Percentiles rank a stretch among this genome's conserved stretches.
Evolutionary conservation across 176 grass and related monocot species (phyloP).

Genomic region (Triticum monococcum): DNA sequence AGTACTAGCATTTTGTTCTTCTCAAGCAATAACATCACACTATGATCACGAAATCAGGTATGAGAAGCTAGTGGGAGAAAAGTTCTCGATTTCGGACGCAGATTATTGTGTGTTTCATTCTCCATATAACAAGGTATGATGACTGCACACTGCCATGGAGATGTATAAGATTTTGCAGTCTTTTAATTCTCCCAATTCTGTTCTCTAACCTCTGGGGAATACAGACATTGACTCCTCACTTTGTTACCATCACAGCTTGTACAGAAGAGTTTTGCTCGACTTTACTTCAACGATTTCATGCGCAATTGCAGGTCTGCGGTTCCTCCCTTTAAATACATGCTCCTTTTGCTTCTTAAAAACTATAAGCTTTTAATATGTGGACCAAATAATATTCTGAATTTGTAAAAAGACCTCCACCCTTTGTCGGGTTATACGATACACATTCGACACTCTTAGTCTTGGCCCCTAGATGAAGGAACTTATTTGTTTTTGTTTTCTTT

Average conservation of each 20-base stretch:
- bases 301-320: conserved; percentile 66
- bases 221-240: background rate
- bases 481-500: conserved; percentile 14
- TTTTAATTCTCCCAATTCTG: background rate
- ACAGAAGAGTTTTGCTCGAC: conserved; percentile 89
- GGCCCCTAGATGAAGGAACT: background rate
- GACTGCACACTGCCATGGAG: background rate
- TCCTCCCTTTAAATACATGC: background rate
- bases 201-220: conserved; percentile 1
- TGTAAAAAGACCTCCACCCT: background rate
- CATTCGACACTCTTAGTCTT: background rate
- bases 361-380: background rate
- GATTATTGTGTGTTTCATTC: conserved; percentile 98
- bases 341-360: background rate
- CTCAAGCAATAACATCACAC: conserved; percentile 12
- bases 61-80: conserved; percentile 67
- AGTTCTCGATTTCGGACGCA: conserved; percentile 81
- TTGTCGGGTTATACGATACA: background rate
- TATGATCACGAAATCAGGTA: conserved; percentile 54
- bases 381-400: background rate
- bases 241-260: conserved; percentile 70
- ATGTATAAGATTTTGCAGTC: background rate
- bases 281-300: conserved; percentile 92
- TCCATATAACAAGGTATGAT: conserved; percentile 91
- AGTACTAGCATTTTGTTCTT: background rate